These are phyloP conservation scores for Fereydounia khargensis DNA, from an alignment of 1,284 basidiomycete genomes.

Conservation along the genomic window DNA sequence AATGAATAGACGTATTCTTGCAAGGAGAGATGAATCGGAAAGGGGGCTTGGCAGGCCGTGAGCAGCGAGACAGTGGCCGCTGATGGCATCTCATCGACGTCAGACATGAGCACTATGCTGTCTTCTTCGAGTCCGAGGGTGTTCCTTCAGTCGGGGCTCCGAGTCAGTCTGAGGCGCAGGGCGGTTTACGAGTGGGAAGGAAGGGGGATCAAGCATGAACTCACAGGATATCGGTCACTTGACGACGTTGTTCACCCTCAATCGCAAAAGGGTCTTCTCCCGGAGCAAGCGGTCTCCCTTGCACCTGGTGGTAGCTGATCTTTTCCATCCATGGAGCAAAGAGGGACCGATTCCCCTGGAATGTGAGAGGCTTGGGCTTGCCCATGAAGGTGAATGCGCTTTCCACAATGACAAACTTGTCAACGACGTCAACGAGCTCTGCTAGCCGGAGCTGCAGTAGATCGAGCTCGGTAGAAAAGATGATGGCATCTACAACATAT, in stretches of 20 bases:
- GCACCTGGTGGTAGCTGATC: constrained; percentile 8
- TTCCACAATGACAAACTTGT: constrained; percentile 69
- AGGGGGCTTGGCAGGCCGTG: constrained; percentile 65
- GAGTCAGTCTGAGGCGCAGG: neutral
- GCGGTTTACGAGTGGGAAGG: neutral
- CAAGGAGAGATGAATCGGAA: constrained; percentile 67
- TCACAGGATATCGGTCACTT: constrained; percentile 5
- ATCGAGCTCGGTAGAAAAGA: constrained; percentile 66
- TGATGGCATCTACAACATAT: constrained; percentile 17
- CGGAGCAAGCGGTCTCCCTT: constrained; percentile 5
- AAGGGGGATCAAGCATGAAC: constrained; percentile 2
- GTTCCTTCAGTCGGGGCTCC: constrained; percentile 52
- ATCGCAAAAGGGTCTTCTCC: constrained; percentile 13
- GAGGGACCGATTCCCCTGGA: constrained; percentile 3
- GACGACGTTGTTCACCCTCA: constrained; percentile 8
- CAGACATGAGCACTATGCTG: constrained; percentile 66
- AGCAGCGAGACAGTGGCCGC: constrained; percentile 65
- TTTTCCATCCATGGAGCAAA: constrained; percentile 6
- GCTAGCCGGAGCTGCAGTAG: constrained; percentile 69
- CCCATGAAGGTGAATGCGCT: constrained; percentile 59
- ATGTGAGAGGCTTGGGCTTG: constrained; percentile 12
- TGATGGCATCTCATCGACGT: constrained; percentile 70
- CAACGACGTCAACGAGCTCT: constrained; percentile 67
- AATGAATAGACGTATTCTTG: constrained; percentile 69
- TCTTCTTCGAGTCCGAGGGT: constrained; percentile 18